A percentile compares a stretch with the other conserved stretches of the same genome.
phyloP scores from a whole-genome alignment of 2,329 filamentous ascomycete species.

The Exutisphaerella laricina region DNA sequence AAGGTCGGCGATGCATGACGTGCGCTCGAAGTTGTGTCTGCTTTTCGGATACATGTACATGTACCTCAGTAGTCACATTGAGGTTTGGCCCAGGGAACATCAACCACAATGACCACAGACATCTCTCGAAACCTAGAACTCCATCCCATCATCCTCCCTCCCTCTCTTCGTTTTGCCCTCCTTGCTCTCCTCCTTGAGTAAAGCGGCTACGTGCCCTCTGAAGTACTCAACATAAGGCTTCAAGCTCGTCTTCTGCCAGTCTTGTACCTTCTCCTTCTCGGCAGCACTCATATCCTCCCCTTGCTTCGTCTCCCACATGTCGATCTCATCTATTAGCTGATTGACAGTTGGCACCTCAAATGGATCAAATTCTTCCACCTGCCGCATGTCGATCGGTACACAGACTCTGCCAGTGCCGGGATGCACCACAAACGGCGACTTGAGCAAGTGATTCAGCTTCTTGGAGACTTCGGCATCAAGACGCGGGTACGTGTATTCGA shows the following conservation, averaged over 20 bases:
- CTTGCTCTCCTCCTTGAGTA: slow-evolving; percentile 67
- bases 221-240: slow-evolving; percentile 92
- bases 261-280: slow-evolving; percentile 54
- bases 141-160: slow-evolving; percentile 58
- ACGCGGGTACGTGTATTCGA: slow-evolving; percentile 96
- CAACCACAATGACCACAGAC: too few relatives aligned
- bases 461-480: slow-evolving; percentile 97
- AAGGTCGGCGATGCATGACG: too few relatives aligned
- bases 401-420: slow-evolving; percentile 91
- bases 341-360: slow-evolving; percentile 84
- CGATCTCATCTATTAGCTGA: slow-evolving; percentile 75
- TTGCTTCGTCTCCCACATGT: slow-evolving; percentile 60
- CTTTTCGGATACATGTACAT: too few relatives aligned
- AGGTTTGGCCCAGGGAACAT: too few relatives aligned
- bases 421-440: slow-evolving; percentile 93
- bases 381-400: slow-evolving; percentile 78
- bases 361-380: slow-evolving; percentile 79
- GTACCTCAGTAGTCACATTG: too few relatives aligned
- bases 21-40: too few relatives aligned
- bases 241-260: slow-evolving; percentile 96
- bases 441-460: slow-evolving; percentile 96
- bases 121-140: too few relatives aligned
- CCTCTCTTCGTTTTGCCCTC: slow-evolving; percentile 51
- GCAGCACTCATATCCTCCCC: slow-evolving; percentile 40
- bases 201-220: slow-evolving; percentile 66